Base-by-base conservation (phyloP, 176 grass and related monocot genomes). In the bread wheat (Triticum aestivum) region DNA sequence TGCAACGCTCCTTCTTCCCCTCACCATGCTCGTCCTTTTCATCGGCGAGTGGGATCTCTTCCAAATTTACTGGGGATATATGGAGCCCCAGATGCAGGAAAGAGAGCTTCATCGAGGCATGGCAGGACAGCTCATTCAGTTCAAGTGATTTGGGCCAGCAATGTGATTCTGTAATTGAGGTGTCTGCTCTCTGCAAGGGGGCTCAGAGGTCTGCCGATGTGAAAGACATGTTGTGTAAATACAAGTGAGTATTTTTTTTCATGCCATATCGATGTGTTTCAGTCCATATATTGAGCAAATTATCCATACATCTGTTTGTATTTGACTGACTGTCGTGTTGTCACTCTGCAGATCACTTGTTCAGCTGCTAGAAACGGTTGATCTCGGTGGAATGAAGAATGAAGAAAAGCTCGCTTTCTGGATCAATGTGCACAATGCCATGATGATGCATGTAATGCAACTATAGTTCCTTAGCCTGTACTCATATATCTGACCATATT, bases 391-490 rank as follows among this genome's bases (percentile, higher is more conserved):
- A 62, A 89, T 96, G 94, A 94, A 91, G 70, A 87, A 85, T 6
- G 89, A 96, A 86, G 97, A 96, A 65, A 99, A 92, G 63, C 85
- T 99, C 74, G 92, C 97, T 20, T 99, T 99, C 69, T 99, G 97
- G 97, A 93, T 96, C 61, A 99, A 99, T 80, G 81, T 96, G 77
- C 97, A 96, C 69, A 99, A 99, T 78, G 84, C 97, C 14, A 99
- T 96, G 92, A 92, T 94, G 89, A 99, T 99, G 97, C 94, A 99
- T 99, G 97, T 99, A 99, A 99, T 99, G 94, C 91, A 94, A 89
- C 49, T 62, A 67, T 61, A 68, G 10, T 87, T 79, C 85, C 76
- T 80, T 82, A 61, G 62, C 42, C 73, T 38, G 44, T 9, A 63
- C 56, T 13, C 64, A 2, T 33, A 7, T 42, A 77, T 78, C 18